Conservation (phyloP, 73 alveolate genomes). For the Paramecium tetraurelia region DNA sequence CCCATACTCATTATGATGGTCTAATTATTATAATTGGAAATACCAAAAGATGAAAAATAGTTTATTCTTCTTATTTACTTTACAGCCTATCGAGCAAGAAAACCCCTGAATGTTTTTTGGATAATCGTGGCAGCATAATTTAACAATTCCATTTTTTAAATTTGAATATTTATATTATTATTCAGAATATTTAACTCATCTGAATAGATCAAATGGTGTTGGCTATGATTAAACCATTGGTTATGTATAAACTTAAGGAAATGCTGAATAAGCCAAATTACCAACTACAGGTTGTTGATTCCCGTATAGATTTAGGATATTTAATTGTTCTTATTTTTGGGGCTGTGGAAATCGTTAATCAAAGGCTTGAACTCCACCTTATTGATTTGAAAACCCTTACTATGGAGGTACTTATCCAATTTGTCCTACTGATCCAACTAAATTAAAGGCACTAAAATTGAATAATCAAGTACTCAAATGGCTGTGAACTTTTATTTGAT, state of each 20-base stretch:
- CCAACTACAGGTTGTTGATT: not conserved
- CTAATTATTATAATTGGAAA: not conserved
- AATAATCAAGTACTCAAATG: not conserved
- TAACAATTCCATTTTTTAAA: not conserved
- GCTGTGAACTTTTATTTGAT: not conserved
- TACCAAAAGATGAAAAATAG: not conserved
- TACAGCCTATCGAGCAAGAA: not conserved
- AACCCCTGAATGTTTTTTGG: not conserved
- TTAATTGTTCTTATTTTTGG: not conserved
- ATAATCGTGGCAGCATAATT: constrained; percentile 25
- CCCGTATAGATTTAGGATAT: constrained; percentile 18
- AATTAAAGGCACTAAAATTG: not conserved
- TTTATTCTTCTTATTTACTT: constrained; percentile 1
- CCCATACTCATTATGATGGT: constrained; percentile 36
- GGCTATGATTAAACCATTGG: not conserved
- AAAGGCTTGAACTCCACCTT: not conserved
- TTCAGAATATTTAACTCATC: not conserved
- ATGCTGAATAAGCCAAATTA: not conserved
- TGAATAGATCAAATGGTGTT: constrained; percentile 20
- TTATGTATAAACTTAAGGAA: not conserved
- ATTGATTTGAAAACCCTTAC: not conserved
- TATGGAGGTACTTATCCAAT: not conserved
- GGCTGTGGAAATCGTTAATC: not conserved
- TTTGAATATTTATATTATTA: not conserved
- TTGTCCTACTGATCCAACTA: not conserved